Conservation (phyloP, 164 flowering plant genomes). For the Dillenia turbinata region DNA sequence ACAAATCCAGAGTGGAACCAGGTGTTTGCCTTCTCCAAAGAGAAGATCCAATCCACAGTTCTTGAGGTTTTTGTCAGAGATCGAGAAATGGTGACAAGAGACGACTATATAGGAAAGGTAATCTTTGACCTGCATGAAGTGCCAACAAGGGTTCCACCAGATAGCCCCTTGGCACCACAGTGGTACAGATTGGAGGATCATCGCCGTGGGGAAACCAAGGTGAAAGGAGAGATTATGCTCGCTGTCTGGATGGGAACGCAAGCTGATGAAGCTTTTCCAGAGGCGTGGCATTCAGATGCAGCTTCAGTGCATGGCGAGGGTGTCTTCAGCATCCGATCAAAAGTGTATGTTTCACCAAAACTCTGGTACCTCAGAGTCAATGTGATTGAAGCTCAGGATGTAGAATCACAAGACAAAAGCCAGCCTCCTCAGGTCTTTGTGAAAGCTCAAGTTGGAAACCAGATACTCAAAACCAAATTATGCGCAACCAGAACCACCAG, state of each 20-base stretch:
- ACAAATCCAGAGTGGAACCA: conserved; percentile 74
- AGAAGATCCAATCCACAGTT: conserved; percentile 54
- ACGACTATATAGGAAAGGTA: conserved; percentile 69
- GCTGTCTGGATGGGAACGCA: conserved; percentile 96
- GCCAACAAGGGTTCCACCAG: conserved; percentile 87
- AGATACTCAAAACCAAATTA: conserved; percentile 55
- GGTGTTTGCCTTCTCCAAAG: conserved; percentile 73
- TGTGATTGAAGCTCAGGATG: conserved; percentile 89
- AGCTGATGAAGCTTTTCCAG: conserved; percentile 89
- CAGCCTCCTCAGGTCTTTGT: conserved; percentile 57
- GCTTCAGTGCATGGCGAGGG: conserved; percentile 80
- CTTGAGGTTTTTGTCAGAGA: conserved; percentile 57
- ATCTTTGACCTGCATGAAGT: conserved; percentile 69
- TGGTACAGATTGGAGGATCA: conserved; percentile 74
- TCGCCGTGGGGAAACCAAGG: conserved; percentile 46
- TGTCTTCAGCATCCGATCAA: conserved; percentile 64
- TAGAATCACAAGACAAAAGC: conserved; percentile 50
- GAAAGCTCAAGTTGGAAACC: conserved; percentile 69
- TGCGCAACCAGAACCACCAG: conserved; percentile 44
- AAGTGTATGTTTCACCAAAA: conserved; percentile 89
- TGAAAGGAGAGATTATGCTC: conserved; percentile 74
- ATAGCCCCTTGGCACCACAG: conserved; percentile 92
- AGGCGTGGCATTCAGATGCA: conserved; percentile 88
- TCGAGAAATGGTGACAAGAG: conserved; percentile 60
- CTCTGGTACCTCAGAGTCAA: conserved; percentile 87